Conservation (phyloP, 73 alveolate species). For the Tetrahymena malaccensis region DNA sequence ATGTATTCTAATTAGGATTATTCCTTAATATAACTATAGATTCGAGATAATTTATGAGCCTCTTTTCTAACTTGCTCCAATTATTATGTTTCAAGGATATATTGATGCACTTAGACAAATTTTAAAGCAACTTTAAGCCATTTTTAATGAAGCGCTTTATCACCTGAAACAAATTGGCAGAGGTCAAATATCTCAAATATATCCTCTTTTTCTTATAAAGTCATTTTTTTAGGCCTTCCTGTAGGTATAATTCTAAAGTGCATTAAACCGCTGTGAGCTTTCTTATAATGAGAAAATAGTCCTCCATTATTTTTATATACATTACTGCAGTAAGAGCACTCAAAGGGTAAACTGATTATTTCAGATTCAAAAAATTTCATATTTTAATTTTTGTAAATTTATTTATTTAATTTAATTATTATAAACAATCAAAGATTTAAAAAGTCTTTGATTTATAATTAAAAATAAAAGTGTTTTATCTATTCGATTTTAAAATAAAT, state of each 20-base stretch:
- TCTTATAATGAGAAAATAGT: not conserved
- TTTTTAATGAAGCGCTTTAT: not conserved
- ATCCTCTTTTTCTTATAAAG: not conserved
- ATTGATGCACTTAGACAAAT: not conserved
- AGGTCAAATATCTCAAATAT: not conserved
- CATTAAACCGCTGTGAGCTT: not conserved
- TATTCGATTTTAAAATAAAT: too few relatives aligned
- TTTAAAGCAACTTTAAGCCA: not conserved
- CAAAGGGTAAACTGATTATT: not conserved
- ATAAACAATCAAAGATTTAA: not conserved
- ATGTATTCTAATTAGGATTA: not conserved
- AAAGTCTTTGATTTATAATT: too few relatives aligned
- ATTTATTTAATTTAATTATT: not conserved
- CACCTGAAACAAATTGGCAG: not conserved
- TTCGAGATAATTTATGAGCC: not conserved
- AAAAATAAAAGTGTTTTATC: not conserved
- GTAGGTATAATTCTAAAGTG: not conserved
- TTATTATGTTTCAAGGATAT: not conserved
- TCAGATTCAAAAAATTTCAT: not conserved
- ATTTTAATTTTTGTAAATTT: not conserved
- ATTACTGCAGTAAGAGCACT: not conserved
- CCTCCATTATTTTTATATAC: not conserved
- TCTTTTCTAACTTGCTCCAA: not conserved
- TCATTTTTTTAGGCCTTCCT: not conserved
- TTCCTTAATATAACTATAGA: not conserved